Percentiles rank a stretch among this genome's conserved stretches.
phyloP scores from a whole-genome alignment of 2,329 filamentous ascomycete genomes.

The Penicillium hesseltinei region DNA sequence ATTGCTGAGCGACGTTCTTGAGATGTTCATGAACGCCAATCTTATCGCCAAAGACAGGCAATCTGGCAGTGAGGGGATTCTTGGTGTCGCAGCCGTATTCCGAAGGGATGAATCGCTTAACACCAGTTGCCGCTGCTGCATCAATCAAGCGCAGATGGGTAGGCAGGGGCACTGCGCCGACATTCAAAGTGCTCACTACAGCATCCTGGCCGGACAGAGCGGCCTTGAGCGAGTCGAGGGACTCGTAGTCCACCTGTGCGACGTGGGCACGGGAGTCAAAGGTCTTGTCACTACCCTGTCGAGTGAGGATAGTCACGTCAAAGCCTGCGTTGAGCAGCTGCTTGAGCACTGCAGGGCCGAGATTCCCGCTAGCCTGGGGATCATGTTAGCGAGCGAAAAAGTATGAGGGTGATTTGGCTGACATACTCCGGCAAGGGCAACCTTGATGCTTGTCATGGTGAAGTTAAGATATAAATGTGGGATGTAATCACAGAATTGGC shows the following conservation, averaged over 20 bases:
- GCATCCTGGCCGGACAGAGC: slow-evolving; percentile 31
- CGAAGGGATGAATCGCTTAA: slow-evolving; percentile 35
- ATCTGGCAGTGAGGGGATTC: slow-evolving; percentile 21
- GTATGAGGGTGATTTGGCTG: no score
- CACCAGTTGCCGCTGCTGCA: slow-evolving; percentile 30
- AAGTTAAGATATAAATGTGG: not conserved
- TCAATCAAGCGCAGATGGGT: slow-evolving; percentile 28
- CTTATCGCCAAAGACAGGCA: slow-evolving; percentile 37
- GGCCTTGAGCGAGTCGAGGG: slow-evolving; percentile 22
- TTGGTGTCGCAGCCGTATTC: slow-evolving; percentile 37
- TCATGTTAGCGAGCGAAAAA: not conserved
- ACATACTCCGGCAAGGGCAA: slow-evolving; percentile 7
- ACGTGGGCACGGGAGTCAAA: slow-evolving; percentile 13
- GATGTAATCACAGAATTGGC: not conserved
- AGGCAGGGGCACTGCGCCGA: slow-evolving; percentile 4
- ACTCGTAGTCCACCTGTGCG: slow-evolving; percentile 30
- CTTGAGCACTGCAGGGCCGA: slow-evolving; percentile 28
- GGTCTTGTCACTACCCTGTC: slow-evolving; percentile 11
- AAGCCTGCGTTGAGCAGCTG: slow-evolving; percentile 26
- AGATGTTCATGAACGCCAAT: slow-evolving; percentile 31
- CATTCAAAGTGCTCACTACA: slow-evolving; percentile 25
- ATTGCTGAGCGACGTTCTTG: slow-evolving; percentile 17
- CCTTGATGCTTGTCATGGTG: slow-evolving; percentile 1
- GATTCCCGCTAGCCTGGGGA: slow-evolving; percentile 30
- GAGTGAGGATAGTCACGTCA: slow-evolving; percentile 30